Percentiles rank a stretch among this genome's conserved stretches.
Conservation (phyloP, 345 rosid genomes). For the Acer saccharum region DNA sequence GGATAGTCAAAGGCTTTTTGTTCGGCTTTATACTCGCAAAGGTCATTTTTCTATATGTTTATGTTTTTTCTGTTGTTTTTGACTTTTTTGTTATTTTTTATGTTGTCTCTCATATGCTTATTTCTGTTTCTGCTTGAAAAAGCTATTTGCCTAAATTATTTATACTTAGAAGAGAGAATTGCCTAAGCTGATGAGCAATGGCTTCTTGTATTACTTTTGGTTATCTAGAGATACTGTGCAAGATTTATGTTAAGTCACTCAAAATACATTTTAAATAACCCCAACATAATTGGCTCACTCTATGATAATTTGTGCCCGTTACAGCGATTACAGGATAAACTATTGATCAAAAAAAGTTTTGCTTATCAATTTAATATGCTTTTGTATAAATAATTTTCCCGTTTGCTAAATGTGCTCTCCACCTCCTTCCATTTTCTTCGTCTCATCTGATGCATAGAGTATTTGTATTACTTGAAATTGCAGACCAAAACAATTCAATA, state of each 20-base stretch:
- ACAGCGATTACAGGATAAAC: not conserved
- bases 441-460: not conserved
- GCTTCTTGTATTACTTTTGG: not conserved
- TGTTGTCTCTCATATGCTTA: not conserved
- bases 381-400: not conserved
- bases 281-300: not conserved
- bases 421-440: not conserved
- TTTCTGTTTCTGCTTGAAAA: not conserved
- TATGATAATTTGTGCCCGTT: not conserved
- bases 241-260: not conserved
- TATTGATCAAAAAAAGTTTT: not conserved
- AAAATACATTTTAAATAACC: not conserved
- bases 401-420: not conserved
- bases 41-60: conserved; percentile 39
- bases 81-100: conserved; percentile 9
- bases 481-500: not conserved
- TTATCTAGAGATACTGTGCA: not conserved
- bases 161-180: not conserved
- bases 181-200: not conserved
- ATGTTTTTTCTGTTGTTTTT: not conserved
- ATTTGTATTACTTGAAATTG: not conserved
- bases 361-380: not conserved
- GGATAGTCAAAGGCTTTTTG: conserved; percentile 84
- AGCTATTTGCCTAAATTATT: conserved; percentile 4
- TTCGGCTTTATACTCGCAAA: conserved; percentile 85